Base-by-base conservation (phyloP, 805 yeast genomes). In the Yarrowia divulgata region DNA sequence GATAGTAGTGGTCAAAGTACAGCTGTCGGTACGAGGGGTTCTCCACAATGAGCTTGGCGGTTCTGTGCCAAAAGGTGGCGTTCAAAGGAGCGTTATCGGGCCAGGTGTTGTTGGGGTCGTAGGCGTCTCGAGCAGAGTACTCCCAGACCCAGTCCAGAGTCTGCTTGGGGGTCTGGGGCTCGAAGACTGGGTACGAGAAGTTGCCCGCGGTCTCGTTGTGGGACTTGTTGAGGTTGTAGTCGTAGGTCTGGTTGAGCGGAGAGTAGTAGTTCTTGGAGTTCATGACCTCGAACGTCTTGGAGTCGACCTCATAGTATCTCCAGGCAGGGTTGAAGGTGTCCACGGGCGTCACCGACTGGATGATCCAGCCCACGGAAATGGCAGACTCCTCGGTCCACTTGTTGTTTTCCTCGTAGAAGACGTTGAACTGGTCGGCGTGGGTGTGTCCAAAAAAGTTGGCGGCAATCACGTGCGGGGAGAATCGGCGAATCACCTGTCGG, bases 381-480 rank as follows among this genome's bases (percentile, higher is more conserved):
- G 85, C 79, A 4, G 81, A 19, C 23, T 46, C 43, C 19, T 46
- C 46, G 18, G 64, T 80, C 70, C 77, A 77, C 18, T 78, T 73
- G 39, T 83, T 84, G 73, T 82, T 82, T 29, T 82, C 78, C 3
- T 83, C 83, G 74, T 88, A 88, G 54, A 87, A 78, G 8, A 89
- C 79, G 67, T 84, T 82, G 80, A 88, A 88, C 76, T 88, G 89
- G 77, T 89, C 93, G 71, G 80, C 79, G 74, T 89, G 93, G 9
- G 90, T 87, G 74, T 88, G 91, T 32, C 93, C 93, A 74, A 84
- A 88, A 80, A 89, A 89, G 40, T 87, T 80, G 58, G 84, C 89
- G 9, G 91, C 89, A 75, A 89, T 86, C 8, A 89, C 87, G 74
- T 83, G 82, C n/a, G 90, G 91, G 34, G 89, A 85, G 76, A 88